Conservation (phyloP, 2,329 filamentous ascomycete genomes). For the Cladobotryum protrusum region DNA sequence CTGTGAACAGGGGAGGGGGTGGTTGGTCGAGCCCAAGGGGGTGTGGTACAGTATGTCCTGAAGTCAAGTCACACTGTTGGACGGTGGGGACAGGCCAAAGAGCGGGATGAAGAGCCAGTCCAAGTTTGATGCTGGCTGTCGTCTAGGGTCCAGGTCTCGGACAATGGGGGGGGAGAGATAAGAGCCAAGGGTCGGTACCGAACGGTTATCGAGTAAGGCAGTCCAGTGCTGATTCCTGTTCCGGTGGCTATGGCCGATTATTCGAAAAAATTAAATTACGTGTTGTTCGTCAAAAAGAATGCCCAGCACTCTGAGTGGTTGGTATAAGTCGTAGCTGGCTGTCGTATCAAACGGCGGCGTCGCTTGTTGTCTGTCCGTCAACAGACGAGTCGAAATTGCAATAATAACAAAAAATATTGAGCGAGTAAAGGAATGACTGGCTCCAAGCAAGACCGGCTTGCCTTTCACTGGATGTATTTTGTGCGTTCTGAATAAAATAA, state of each 20-base stretch:
- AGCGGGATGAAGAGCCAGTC: slow-evolving; percentile 22
- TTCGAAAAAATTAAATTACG: slow-evolving; percentile 25
- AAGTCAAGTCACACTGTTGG: slow-evolving; percentile 4
- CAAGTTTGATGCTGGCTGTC: slow-evolving; percentile 5
- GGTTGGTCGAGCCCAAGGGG: slow-evolving; percentile 8
- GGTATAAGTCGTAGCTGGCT: slow-evolving; percentile 17
- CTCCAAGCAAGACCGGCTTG: slow-evolving; percentile 57
- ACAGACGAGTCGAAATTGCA: slow-evolving; percentile 5
- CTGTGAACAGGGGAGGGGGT: slow-evolving; percentile 22
- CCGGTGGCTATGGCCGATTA: background rate
- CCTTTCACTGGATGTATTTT: slow-evolving; percentile 35
- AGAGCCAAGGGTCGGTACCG: slow-evolving; percentile 3
- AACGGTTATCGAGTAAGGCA: slow-evolving; percentile 6
- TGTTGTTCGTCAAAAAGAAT: slow-evolving; percentile 18
- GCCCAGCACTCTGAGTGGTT: slow-evolving; percentile 20
- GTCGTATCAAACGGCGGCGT: slow-evolving; percentile 24
- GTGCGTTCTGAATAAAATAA: slow-evolving; percentile 20
- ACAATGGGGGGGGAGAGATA: slow-evolving; percentile 14
- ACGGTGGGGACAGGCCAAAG: slow-evolving; percentile 21
- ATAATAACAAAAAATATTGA: slow-evolving; percentile 15
- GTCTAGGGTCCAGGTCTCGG: slow-evolving; percentile 19
- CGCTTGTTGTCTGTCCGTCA: slow-evolving; percentile 12
- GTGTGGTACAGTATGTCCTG: slow-evolving; percentile 5
- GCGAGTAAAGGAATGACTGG: slow-evolving; percentile 40
- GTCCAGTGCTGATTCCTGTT: slow-evolving; percentile 1